Evolutionary conservation across 257 asterid species (phyloP).

Genomic region (Marsdenia floribunda): DNA sequence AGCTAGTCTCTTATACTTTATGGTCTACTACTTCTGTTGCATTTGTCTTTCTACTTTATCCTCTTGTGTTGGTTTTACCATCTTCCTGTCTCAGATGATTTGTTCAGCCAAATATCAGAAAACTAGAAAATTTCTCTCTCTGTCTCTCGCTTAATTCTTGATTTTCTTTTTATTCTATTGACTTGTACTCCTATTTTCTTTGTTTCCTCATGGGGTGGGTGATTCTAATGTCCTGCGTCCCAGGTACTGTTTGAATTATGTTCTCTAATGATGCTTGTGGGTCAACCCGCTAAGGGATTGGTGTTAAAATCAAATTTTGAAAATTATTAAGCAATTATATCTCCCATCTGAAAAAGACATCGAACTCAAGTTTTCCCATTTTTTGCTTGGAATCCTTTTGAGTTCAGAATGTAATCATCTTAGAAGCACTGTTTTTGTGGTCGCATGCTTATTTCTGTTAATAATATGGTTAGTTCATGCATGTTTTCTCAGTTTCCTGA

Average conservation of each 20-base stretch:
- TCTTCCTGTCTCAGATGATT: background rate
- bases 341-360: background rate
- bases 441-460: background rate
- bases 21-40: background rate
- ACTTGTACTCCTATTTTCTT: background rate
- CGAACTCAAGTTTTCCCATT: background rate
- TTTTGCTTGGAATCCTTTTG: slow-evolving; percentile 1
- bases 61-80: background rate
- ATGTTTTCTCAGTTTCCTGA: background rate
- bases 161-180: background rate
- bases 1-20: background rate
- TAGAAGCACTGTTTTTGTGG: background rate
- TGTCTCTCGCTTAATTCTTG: background rate
- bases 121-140: no score
- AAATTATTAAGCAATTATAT: background rate
- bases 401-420: background rate
- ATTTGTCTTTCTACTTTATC: background rate
- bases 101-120: background rate
- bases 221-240: background rate
- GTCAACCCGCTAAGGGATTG: background rate
- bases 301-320: background rate
- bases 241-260: background rate
- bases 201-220: background rate
- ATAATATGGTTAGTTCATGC: background rate
- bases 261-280: background rate